A percentile compares a stretch with the other conserved stretches of the same genome.
Conservation (phyloP, 441 rosid genomes). For the Populus tomentosa region DNA sequence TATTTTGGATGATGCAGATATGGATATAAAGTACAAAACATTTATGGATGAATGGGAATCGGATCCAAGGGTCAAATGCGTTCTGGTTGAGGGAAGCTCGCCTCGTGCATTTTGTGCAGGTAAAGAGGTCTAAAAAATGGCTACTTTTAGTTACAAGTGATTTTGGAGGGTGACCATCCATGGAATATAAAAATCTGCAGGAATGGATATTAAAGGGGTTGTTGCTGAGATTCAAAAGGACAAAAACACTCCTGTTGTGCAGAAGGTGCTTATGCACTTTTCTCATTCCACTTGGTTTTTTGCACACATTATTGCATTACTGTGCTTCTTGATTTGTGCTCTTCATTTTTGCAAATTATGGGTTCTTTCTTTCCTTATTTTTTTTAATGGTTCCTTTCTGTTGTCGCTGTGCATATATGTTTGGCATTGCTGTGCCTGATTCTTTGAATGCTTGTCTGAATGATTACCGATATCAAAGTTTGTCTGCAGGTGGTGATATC, state of each 20-base stretch:
- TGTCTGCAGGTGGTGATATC: slow-evolving; percentile 87
- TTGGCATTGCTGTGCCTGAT: slow-evolving; percentile 1
- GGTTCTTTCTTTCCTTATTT: not conserved
- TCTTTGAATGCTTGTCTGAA: slow-evolving; percentile 11
- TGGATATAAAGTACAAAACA: slow-evolving; percentile 67
- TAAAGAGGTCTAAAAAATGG: slow-evolving; percentile 12
- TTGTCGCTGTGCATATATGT: not conserved
- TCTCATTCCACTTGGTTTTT: slow-evolving; percentile 10
- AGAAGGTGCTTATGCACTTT: slow-evolving; percentile 55
- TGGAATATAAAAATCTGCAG: slow-evolving; percentile 45
- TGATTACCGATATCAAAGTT: slow-evolving; percentile 41
- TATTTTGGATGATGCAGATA: slow-evolving; percentile 43
- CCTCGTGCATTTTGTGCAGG: slow-evolving; percentile 84
- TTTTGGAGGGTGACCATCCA: slow-evolving; percentile 31
- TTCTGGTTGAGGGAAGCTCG: slow-evolving; percentile 66
- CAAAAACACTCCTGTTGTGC: slow-evolving; percentile 76
- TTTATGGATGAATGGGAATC: slow-evolving; percentile 88
- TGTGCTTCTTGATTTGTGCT: slow-evolving; percentile 1
- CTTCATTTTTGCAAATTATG: not conserved
- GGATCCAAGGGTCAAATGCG: slow-evolving; percentile 78
- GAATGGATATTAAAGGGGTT: slow-evolving; percentile 97
- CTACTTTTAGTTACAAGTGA: not conserved
- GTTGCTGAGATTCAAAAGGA: slow-evolving; percentile 84
- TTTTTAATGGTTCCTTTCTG: not conserved
- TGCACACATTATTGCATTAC: not conserved